Conservation (phyloP, 1,284 basidiomycete genomes). For the Pisolithus thermaeus region DNA sequence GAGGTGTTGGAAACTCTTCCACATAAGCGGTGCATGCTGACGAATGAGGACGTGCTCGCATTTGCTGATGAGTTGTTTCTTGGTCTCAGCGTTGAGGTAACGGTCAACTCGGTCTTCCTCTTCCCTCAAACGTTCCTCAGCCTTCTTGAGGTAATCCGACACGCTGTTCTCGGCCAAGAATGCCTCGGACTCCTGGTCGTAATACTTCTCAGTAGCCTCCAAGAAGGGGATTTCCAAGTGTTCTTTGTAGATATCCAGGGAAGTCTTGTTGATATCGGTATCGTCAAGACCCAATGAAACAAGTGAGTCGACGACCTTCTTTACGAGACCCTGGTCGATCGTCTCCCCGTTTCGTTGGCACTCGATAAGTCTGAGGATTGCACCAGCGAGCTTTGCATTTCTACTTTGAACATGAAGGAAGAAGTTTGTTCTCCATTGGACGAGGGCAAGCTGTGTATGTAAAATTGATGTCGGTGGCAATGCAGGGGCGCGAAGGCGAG, state of each 20-base stretch:
- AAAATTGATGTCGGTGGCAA: slow-evolving; percentile 5
- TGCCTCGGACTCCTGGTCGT: slow-evolving; percentile 84
- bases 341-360: slow-evolving; percentile 92
- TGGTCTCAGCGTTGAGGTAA: slow-evolving; percentile 86
- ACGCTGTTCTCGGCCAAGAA: slow-evolving; percentile 91
- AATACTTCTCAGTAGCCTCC: slow-evolving; percentile 84
- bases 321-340: slow-evolving; percentile 91
- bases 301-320: slow-evolving; percentile 95
- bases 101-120: slow-evolving; percentile 95
- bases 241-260: slow-evolving; percentile 91
- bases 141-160: slow-evolving; percentile 96
- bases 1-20: slow-evolving; percentile 91
- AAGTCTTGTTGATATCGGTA: slow-evolving; percentile 84
- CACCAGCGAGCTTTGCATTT: slow-evolving; percentile 77
- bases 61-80: slow-evolving; percentile 81
- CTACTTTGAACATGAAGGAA: slow-evolving; percentile 85
- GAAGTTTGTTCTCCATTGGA: slow-evolving; percentile 93
- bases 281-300: slow-evolving; percentile 95
- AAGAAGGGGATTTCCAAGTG: slow-evolving; percentile 92
- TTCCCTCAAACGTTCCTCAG: slow-evolving; percentile 87
- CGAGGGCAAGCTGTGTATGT: slow-evolving; percentile 73
- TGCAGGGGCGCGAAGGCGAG: slow-evolving; percentile 12
- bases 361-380: slow-evolving; percentile 86
- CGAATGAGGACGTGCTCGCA: slow-evolving; percentile 93
- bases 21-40: slow-evolving; percentile 83